Evolutionary conservation across 73 alveolate genomes (phyloP), one percentile per base, ranked within the genome.

Genomic region (Loxodes magnus): DNA sequence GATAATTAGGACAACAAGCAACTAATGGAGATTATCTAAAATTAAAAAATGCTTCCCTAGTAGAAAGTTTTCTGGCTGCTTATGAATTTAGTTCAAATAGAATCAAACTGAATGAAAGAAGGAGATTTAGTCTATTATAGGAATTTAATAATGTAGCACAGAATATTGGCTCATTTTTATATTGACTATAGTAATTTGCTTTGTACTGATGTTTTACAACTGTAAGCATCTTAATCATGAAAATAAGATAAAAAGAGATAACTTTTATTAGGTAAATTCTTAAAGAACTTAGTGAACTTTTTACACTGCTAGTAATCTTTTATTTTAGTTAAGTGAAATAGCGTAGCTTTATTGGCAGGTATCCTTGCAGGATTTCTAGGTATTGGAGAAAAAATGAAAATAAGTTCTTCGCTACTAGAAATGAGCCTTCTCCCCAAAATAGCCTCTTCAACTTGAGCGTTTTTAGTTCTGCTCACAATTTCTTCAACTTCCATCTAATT

Each of bases 341-440:
- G n/a, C n/a, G 24, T 20, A 17, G 34, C 55, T 57, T 46, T 57
- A 12, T 3, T 57, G 15, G 72, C 72, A 14, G n/a, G 72, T n/a
- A 38, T 48, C 17, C 19, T 23, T 12, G 41, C 69, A 19, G 72
- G 72, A 51, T 19, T 39, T 30, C 64, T 57, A 10, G 61, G 72
- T 10, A 48, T 57, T 4, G 72, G 72, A 38, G 72, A 67, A 20
- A 67, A 67, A 21, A 23, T 57, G 10, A 20, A 44, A n/a, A 57
- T 57, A 67, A 31, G 43, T 4, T 67, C 72, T 19, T 30, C 48
- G 21, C 24, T 57, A 55, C 23, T 57, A 14, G 30, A 57, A 38
- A 25, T 57, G 48, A 67, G 72, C 19, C 16, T 38, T 7, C 60
- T 41, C 26, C 69, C 72, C 4, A 17, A 43, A 20, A 67, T 57